Evolutionary conservation across 495 filamentous ascomycete genomes (phyloP).

Genomic region (Staphylotrichum longicolle): DNA sequence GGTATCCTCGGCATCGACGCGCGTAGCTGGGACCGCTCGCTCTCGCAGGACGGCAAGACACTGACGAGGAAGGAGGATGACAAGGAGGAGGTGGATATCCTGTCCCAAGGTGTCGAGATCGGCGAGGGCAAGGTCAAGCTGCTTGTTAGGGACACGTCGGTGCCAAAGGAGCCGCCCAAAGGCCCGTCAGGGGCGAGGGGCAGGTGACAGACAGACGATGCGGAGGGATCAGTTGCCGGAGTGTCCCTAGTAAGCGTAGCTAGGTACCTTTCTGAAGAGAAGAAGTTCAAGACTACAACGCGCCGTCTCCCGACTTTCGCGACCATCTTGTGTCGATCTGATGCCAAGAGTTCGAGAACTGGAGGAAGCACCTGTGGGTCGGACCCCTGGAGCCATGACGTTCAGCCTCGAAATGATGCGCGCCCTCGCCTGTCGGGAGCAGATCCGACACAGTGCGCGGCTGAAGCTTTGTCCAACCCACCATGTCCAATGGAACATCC

Average conservation of each 20-base stretch:
- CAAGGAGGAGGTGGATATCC: slow-evolving; percentile 57
- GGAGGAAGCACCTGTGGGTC: too few relatives aligned
- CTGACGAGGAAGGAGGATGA: slow-evolving; percentile 54
- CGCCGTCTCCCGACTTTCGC: too few relatives aligned
- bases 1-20: slow-evolving; percentile 95
- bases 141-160: slow-evolving; percentile 50
- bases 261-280: neutral
- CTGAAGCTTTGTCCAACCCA: too few relatives aligned
- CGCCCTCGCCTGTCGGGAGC: neutral
- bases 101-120: slow-evolving; percentile 59
- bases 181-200: slow-evolving; percentile 43
- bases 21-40: slow-evolving; percentile 76
- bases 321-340: neutral
- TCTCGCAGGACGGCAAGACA: slow-evolving; percentile 46
- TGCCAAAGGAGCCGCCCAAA: slow-evolving; percentile 38
- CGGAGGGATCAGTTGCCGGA: neutral
- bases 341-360: slow-evolving; percentile 10
- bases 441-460: too few relatives aligned
- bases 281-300: neutral
- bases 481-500: too few relatives aligned
- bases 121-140: slow-evolving; percentile 59
- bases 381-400: slow-evolving; percentile 6
- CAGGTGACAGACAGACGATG: slow-evolving; percentile 25
- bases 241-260: too few relatives aligned
- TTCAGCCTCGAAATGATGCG: neutral